Percentiles rank a stretch among this genome's conserved stretches.
Conservation (phyloP, 2,329 filamentous ascomycete genomes). For the Cercospora berteroae region DNA sequence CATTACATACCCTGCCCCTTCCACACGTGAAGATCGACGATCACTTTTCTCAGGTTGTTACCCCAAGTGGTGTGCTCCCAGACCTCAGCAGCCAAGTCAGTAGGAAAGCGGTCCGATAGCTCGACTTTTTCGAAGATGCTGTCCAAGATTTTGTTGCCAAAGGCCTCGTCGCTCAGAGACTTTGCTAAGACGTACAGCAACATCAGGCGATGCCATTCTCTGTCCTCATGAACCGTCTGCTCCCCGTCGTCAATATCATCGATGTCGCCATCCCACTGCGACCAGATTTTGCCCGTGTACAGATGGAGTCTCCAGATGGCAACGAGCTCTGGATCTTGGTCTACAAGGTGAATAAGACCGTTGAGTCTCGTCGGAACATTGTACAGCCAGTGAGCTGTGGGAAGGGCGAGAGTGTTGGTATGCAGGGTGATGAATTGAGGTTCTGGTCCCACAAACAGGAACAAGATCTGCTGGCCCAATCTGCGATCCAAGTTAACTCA, state of each 20-base stretch:
- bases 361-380: not conserved
- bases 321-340: constrained; percentile 20
- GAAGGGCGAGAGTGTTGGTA: constrained; percentile 13
- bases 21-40: constrained; percentile 31
- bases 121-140: constrained; percentile 26
- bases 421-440: constrained; percentile 19
- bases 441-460: constrained; percentile 24
- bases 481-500: not conserved
- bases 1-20: constrained; percentile 18
- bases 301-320: constrained; percentile 28
- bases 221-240: constrained; percentile 13
- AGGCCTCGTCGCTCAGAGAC: constrained; percentile 27
- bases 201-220: constrained; percentile 25
- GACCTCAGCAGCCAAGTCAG: constrained; percentile 26
- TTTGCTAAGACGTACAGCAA: constrained; percentile 31
- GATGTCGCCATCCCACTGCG: constrained; percentile 13
- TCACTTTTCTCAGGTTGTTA: constrained; percentile 23
- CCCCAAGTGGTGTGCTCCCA: constrained; percentile 13
- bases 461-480: constrained; percentile 22
- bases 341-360: constrained; percentile 15
- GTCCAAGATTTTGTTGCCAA: constrained; percentile 30
- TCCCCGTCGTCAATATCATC: constrained; percentile 14
- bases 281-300: constrained; percentile 25
- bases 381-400: constrained; percentile 13
- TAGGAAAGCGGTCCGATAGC: constrained; percentile 20